Evolutionary conservation across 345 rosid genomes (phyloP), one percentile per base, ranked within the genome.

Genomic region (Hypericum perforatum): DNA sequence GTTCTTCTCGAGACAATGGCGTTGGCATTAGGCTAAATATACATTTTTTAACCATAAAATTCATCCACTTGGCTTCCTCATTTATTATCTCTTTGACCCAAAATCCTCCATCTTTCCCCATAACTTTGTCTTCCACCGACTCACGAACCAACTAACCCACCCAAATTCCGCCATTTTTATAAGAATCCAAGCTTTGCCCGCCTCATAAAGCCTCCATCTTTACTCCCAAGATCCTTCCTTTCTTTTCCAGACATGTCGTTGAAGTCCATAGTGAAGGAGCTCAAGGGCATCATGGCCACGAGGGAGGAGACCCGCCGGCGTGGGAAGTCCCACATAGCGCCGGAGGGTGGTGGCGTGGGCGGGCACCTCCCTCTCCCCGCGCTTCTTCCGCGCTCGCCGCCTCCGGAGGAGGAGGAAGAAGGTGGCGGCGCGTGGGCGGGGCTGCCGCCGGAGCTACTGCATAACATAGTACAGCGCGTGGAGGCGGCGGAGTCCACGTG

Each of bases 391-490:
- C 4, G 32, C 32, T 22, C 32, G 1, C 32, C 32, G 32, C 39
- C 75, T 9, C 57, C 68, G 7, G 43, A 67, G 37, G 37, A 52
- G 7, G 43, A 67, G 37, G 37, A 52, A 8, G 55, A 44, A 12
- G 51, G n/a, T 37, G 22, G 22, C 50, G 16, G 50, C 32, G 32
- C 54, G 44, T 91, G 98, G 98, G 92, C 78, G 10, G 78, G 76
- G 66, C 63, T 91, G 70, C 95, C 96, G n/a, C 81, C 92, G 0
- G 98, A 91, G 67, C 74, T 91, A 59, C 89, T 87, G 43, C 71
- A 68, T 45, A 83, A 85, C 53, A 78, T 91, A 49, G 79, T 91
- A 52, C 67, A 70, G 39, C 59, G 84, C 3, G 70, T 91, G 2
- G 98, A 87, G 73, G 65, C 65, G 39, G 67, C 61, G 11, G 75